Conservation (phyloP, 495 filamentous ascomycete species). For the Evansstolkia leycettana region DNA sequence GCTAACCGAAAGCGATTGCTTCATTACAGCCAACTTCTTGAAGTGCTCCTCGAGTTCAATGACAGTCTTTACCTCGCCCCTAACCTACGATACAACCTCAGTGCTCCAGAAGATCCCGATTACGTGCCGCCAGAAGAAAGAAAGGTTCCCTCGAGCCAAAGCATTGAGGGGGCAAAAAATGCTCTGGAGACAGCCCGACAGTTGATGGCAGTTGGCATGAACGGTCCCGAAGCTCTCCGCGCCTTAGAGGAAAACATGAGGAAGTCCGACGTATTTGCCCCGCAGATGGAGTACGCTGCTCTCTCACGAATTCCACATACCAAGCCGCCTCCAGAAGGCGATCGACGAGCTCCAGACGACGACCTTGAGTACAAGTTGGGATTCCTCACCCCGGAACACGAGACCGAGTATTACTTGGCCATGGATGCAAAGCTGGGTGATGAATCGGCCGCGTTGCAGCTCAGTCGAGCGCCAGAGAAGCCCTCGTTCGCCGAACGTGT, state of each 20-base stretch:
- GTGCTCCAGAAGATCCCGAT: conserved; percentile 28
- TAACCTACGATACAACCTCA: conserved; percentile 53
- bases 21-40: conserved; percentile 55
- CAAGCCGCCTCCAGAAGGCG: conserved; percentile 5
- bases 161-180: no score
- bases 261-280: conserved; percentile 27
- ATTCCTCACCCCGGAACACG: conserved; percentile 63
- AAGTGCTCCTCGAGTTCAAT: conserved; percentile 80
- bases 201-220: conserved; percentile 26
- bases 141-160: conserved; percentile 6
- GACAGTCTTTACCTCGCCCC: conserved; percentile 61
- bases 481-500: conserved; percentile 35
- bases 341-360: conserved; percentile 6
- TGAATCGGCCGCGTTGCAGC: conserved; percentile 24
- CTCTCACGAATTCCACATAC: conserved; percentile 22
- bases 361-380: conserved; percentile 21
- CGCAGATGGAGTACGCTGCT: conserved; percentile 19
- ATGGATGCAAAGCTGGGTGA: conserved; percentile 55
- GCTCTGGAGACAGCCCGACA: conserved; percentile 34
- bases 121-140: conserved; percentile 21
- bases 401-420: conserved; percentile 66
- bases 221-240: conserved; percentile 24
- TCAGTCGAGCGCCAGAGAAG: conserved; percentile 24
- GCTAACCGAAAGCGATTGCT: no score
- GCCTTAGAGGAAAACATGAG: conserved; percentile 28